A percentile compares a stretch with the other conserved stretches of the same genome.
phyloP scores from a whole-genome alignment of 73 alveolate genomes.

The Paramecium sonneborni region DNA sequence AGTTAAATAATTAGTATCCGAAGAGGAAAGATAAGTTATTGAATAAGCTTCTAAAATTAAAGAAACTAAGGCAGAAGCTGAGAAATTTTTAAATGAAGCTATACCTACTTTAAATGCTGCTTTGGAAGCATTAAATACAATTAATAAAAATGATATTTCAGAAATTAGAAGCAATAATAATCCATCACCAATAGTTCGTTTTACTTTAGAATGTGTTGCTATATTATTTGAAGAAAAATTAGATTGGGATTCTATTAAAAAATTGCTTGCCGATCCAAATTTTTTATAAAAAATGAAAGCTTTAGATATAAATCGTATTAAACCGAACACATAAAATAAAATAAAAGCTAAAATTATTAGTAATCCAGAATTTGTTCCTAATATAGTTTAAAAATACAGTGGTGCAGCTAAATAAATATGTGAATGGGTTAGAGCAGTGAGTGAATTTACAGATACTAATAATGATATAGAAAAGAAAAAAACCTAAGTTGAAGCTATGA shows the following conservation, averaged over 20 bases:
- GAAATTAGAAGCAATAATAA: constrained; percentile 86
- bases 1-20: constrained; percentile 78
- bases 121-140: constrained; percentile 85
- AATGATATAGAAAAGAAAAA: constrained; percentile 83
- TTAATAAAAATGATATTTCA: constrained; percentile 87
- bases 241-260: constrained; percentile 81
- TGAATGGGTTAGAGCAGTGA: constrained; percentile 81
- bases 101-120: constrained; percentile 89
- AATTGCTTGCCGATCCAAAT: constrained; percentile 70
- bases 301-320: constrained; percentile 67
- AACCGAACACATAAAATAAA: constrained; percentile 62
- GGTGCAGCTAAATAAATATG: constrained; percentile 79
- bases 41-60: constrained; percentile 77
- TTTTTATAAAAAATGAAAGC: constrained; percentile 74
- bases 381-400: constrained; percentile 70
- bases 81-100: constrained; percentile 84
- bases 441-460: constrained; percentile 72
- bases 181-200: constrained; percentile 89
- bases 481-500: constrained; percentile 84
- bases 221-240: constrained; percentile 80
- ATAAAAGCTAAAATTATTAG: constrained; percentile 71
- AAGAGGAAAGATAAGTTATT: constrained; percentile 77
- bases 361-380: constrained; percentile 77
- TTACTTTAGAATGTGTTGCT: constrained; percentile 83
- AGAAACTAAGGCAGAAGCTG: constrained; percentile 86